Evolutionary conservation across 2,329 filamentous ascomycete species (phyloP), one percentile per base, ranked within the genome.

Genomic region (Fusarium nurragi): DNA sequence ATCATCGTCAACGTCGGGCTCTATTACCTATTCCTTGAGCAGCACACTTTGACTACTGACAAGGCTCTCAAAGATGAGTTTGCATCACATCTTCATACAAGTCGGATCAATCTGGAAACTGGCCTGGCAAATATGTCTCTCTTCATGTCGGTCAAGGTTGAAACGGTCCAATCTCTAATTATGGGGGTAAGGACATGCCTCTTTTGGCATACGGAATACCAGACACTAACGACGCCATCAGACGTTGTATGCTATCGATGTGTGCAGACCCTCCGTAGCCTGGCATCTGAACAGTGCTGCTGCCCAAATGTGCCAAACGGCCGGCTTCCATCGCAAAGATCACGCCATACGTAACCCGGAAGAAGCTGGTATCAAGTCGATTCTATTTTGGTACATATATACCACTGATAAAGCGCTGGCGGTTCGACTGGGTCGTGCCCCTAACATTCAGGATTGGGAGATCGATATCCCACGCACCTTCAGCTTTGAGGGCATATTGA

Each of bases 271-370:
- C 1, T 86, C 86, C 0, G 79, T 90, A 5, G 86, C 85, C n/a
- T 88, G 87, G 83, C 84, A 86, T n/a, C 77, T 90, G 18, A 84
- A 83, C 22, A 84, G 83, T 8, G 81, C 82, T 18, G 88, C 87
- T 0, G 83, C 84, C 13, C 81, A 85, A 48, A 78, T 90, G 49
- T 88, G 86, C 63, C 86, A 88, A 67, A 84, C 84, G 0, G 81
- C 89, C 5, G 88, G 88, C 4, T 88, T 86, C 59, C 88, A 90
- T 70, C 81, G 84, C 46, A 69, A 73, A 13, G 64, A 68, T 6
- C 64, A 68, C 18, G 46, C 60, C 9, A 23, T 76, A 75, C 36
- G 72, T 69, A 77, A 79, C 45, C 62, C 76, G 9, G 69, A 71
- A 10, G 71, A 66, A 22, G 67, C 72, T 30, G 73, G 76, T 53